phyloP scores from a whole-genome alignment of 192 early-diverging fungal species.

The Spinellus fusiger region DNA sequence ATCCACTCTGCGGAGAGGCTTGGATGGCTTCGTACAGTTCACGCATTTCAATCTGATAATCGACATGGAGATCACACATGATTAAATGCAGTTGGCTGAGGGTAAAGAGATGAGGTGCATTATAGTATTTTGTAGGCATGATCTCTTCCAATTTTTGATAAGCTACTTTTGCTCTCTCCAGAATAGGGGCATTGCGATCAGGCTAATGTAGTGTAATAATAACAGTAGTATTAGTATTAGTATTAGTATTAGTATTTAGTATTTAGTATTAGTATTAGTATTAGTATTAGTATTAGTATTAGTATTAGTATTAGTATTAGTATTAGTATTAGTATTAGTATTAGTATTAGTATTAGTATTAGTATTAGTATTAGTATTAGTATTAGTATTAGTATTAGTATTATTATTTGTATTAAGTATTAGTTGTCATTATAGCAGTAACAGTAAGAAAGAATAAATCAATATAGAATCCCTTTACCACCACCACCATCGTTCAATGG shows the following conservation, averaged over 20 bases:
- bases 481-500: too few relatives aligned
- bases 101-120: constrained; percentile 9
- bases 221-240: neutral
- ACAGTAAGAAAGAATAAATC: too few relatives aligned
- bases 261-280: neutral
- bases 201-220: constrained; percentile 4
- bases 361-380: too few relatives aligned
- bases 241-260: neutral
- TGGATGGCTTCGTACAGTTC: constrained; percentile 22
- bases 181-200: constrained; percentile 13
- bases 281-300: neutral
- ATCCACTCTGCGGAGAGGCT: constrained; percentile 10
- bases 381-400: neutral
- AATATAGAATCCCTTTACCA: too few relatives aligned
- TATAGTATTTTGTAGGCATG: constrained; percentile 4
- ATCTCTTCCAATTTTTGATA: constrained; percentile 30
- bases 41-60: constrained; percentile 14
- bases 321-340: neutral
- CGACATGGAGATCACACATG: constrained; percentile 20
- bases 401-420: neutral
- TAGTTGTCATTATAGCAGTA: neutral
- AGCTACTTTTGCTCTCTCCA: constrained; percentile 28
- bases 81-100: constrained; percentile 19
- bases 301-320: neutral
- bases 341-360: neutral